Conservation (phyloP, 2,329 filamentous ascomycete species). For the Verticillium nubilum region DNA sequence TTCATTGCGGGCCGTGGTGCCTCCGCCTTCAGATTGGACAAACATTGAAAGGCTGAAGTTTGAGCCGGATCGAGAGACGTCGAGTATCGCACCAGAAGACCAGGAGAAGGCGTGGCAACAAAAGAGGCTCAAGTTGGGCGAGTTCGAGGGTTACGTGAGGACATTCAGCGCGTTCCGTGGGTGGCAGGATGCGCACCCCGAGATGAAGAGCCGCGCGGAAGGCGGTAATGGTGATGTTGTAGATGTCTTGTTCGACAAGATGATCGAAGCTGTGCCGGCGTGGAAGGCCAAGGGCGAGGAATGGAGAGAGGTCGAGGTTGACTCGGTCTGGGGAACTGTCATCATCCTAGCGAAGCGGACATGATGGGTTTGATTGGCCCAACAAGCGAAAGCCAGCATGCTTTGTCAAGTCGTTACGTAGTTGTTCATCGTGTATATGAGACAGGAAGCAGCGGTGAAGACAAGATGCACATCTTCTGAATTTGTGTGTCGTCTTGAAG, state of each 20-base stretch:
- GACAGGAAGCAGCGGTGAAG: background rate
- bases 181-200: conserved; percentile 53
- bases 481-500: background rate
- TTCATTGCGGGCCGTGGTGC: conserved; percentile 43
- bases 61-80: conserved; percentile 42
- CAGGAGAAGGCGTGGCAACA: conserved; percentile 40
- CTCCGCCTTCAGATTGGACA: conserved; percentile 45
- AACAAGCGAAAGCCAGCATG: conserved; percentile 20
- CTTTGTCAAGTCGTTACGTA: background rate
- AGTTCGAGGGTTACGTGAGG: conserved; percentile 55
- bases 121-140: conserved; percentile 47
- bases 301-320: conserved; percentile 50
- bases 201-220: conserved; percentile 38
- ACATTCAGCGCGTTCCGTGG: conserved; percentile 56
- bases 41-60: conserved; percentile 49
- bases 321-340: conserved; percentile 57
- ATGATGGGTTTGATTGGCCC: background rate
- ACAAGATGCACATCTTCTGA: background rate
- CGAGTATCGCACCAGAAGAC: conserved; percentile 21
- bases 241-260: conserved; percentile 57
- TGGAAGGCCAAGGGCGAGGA: conserved; percentile 41
- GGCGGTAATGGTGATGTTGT: conserved; percentile 56
- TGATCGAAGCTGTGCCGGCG: conserved; percentile 45
- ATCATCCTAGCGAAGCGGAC: conserved; percentile 47
- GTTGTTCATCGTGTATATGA: background rate